Evolutionary conservation across 2,329 filamentous ascomycete genomes (phyloP), one percentile per base, ranked within the genome.

Genomic region (Pleoardoris graminearum): DNA sequence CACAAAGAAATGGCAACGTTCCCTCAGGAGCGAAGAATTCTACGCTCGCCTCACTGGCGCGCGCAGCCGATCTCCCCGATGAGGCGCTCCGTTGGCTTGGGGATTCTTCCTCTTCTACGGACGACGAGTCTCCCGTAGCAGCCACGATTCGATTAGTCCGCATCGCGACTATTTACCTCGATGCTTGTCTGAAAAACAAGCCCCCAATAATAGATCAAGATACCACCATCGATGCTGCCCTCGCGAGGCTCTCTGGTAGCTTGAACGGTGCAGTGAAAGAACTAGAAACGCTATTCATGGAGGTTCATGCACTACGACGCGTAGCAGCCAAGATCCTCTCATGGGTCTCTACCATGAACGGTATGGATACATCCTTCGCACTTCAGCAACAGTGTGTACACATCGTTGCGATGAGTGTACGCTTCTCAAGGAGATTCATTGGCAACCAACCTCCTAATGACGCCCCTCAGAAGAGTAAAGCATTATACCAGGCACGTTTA

Each of bases 31-130:
- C 54, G 8, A 45, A 58, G 4, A 55, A 46, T 16, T 66, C 65
- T 37, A 58, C 59, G 27, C 51, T 75, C 8, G 65, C 64, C 33
- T 62, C 65, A 16, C 58, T 75, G 5, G 72, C 73, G 17, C 71
- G 74, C 30, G 55, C 63, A 44, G 73, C 71, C 12, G 63, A 58
- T 14, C 48, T 69, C 16, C 54, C 62, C 16, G 65, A 72, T 16
- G 67, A 72, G 46, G 72, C 72, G 17, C 54, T 74, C 44, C 61
- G 55, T 23, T 74, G 70, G 68, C 49, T 71, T 17, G 63, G 60
- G 16, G 41, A n/a, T n/a, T n/a, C 56, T 8, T 51, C 62, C 4
- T 48, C 60, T 10, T 45, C 57, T 32, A 35, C 50, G 19, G 54
- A 61, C 1, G 55, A 51, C 10, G 44, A 44, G 7, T 64, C 67